Percentiles rank a stretch among this genome's conserved stretches.
Evolutionary conservation across 2,329 filamentous ascomycete species (phyloP).

Genomic region (Aspergillus melleus): DNA sequence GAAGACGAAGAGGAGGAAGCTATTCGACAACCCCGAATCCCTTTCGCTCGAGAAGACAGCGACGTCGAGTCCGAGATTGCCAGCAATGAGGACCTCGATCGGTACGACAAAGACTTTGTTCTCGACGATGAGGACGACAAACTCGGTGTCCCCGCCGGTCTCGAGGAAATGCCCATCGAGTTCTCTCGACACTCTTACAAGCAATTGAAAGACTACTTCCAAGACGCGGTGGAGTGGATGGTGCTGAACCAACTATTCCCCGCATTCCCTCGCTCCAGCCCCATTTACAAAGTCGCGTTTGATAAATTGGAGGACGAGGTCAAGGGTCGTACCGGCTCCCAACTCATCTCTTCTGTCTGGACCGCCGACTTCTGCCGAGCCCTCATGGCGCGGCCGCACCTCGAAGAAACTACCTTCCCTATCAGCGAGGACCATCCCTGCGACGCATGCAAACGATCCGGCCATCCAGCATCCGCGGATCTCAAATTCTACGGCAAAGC

Average conservation of each 20-base stretch:
- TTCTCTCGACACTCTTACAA: conserved; percentile 68
- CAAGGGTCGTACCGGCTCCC: conserved; percentile 65
- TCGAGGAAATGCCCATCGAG: conserved; percentile 62
- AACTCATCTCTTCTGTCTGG: conserved; percentile 73
- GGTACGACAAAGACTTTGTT: conserved; percentile 65
- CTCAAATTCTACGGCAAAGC: conserved; percentile 65
- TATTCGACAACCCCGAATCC: conserved; percentile 19
- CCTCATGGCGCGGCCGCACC: conserved; percentile 64
- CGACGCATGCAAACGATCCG: conserved; percentile 69
- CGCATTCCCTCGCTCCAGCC: conserved; percentile 62
- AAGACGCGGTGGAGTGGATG: conserved; percentile 75
- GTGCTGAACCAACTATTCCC: conserved; percentile 77
- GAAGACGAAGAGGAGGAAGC: conserved; percentile 25
- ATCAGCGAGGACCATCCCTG: conserved; percentile 54
- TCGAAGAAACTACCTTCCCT: conserved; percentile 52
- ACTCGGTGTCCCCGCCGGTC: conserved; percentile 56
- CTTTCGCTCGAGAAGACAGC: conserved; percentile 25
- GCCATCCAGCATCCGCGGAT: conserved; percentile 66
- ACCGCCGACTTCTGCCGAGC: conserved; percentile 64
- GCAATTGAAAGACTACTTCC: conserved; percentile 71
- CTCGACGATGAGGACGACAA: conserved; percentile 61
- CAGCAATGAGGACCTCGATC: conserved; percentile 49
- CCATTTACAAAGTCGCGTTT: conserved; percentile 69
- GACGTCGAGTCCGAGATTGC: conserved; percentile 30
- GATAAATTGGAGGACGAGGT: conserved; percentile 71